Evolutionary conservation across 2,329 filamentous ascomycete genomes (phyloP), one percentile per base, ranked within the genome.

Genomic region (Ophiosphaerella narmari): DNA sequence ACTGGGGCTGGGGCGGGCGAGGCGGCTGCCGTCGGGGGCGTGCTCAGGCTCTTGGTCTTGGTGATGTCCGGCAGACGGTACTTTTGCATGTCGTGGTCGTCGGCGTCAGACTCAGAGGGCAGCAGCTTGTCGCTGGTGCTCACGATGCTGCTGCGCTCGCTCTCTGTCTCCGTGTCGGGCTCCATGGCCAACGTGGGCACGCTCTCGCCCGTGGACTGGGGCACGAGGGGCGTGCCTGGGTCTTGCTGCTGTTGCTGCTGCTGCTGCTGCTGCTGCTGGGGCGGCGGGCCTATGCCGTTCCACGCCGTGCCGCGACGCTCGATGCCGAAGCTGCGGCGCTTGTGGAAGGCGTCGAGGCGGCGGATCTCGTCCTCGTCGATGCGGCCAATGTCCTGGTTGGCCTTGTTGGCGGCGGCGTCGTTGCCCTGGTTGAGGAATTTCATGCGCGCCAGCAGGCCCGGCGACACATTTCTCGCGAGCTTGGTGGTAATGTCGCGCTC

Each of bases 1-100:
- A 5, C 26, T 29, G 26, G 36, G 32, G 31, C 38, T 21, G 26
- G 39, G 23, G 18, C 36, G 9, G 53, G 9, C 8, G 18, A 32
- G 4, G 39, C 24, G 12, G 31, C 14, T 11, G 11, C 24, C 7
- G 52, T 49, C 43, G 46, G 41, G 16, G 49, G 50, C 16, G 46
- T 42, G 41, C 48, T 60, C 42, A 69, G 77, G 54, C 67, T 87
- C 86, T 69, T 85, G 81, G 74, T 85, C 84, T 78, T 90, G 83
- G 73, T 84, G 80, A 74, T 85, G 72, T 91, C 87, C 48, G 88
- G 87, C 69, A 90, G 75, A 38, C 85, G 82, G 68, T 90, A 91
- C 72, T 91, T 90, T 67, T 88, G 82, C 48, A 83, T 86, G 74
- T 91, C 88, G 81, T 88, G 86, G 71, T 85, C 54, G 41, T 64